Conservation (phyloP, 176 grass and related monocot genomes). For the Triticum urartu region DNA sequence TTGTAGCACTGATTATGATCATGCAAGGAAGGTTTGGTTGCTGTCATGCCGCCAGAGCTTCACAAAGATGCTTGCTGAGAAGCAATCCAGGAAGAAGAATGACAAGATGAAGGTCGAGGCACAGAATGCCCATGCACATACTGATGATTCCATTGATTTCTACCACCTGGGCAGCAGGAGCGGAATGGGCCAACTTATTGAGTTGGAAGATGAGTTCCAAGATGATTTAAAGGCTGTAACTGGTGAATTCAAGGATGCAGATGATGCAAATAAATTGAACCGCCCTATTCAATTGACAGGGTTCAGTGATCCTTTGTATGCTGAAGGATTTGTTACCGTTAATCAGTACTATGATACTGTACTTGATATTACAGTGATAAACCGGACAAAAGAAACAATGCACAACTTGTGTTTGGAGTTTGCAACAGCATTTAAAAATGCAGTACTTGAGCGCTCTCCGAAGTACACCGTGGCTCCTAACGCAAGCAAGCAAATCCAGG, state of each 20-base stretch:
- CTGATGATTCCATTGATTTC: slow-evolving; percentile 84
- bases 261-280: background rate
- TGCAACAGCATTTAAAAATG: too few species aligned
- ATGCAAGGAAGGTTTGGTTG: slow-evolving; percentile 59
- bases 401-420: slow-evolving; percentile 47
- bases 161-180: slow-evolving; percentile 61
- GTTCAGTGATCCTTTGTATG: background rate
- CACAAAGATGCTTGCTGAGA: slow-evolving; percentile 36
- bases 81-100: background rate
- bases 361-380: slow-evolving; percentile 53
- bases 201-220: background rate
- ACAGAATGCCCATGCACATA: slow-evolving; percentile 55
- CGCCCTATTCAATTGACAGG: background rate
- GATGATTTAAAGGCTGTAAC: background rate
- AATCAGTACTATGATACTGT: slow-evolving; percentile 38
- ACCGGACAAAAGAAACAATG: slow-evolving; percentile 47
- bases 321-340: slow-evolving; percentile 38
- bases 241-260: background rate
- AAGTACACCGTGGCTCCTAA: slow-evolving; percentile 35
- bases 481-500: slow-evolving; percentile 43
- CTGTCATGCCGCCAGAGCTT: slow-evolving; percentile 58
- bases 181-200: background rate
- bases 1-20: slow-evolving; percentile 48
- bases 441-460: too few species aligned
- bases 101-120: slow-evolving; percentile 66